phyloP scores from a whole-genome alignment of 2,329 filamentous ascomycete genomes.

The Venturia asperata region DNA sequence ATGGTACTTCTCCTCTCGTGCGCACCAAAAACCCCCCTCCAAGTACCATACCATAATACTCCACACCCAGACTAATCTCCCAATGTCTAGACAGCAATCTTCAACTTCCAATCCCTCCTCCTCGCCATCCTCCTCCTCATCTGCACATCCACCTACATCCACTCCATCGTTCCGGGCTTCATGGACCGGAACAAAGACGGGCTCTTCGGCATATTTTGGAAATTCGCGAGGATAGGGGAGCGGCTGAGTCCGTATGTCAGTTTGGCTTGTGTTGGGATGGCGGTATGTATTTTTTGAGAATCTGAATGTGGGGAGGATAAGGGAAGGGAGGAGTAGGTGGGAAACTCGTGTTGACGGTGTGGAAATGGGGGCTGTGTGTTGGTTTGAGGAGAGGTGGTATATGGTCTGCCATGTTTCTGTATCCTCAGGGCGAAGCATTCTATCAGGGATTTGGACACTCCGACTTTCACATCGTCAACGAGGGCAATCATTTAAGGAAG shows the following conservation, averaged over 20 bases:
- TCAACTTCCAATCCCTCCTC: constrained; percentile 97
- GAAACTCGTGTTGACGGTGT: background rate
- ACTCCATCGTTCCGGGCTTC: constrained; percentile 79
- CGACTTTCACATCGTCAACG: too few species aligned
- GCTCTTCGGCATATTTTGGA: constrained; percentile 86
- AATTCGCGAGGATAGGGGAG: constrained; percentile 87
- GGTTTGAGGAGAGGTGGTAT: too few species aligned
- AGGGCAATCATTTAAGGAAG: background rate
- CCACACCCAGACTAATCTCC: background rate
- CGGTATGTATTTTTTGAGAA: constrained; percentile 50
- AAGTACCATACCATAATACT: too few species aligned
- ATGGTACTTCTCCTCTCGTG: background rate
- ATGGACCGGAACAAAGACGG: constrained; percentile 91
- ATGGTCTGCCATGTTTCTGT: too few species aligned
- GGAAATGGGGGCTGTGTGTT: too few species aligned
- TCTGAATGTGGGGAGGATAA: background rate
- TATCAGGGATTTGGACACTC: too few species aligned
- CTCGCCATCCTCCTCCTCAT: constrained; percentile 91
- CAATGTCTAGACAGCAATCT: constrained; percentile 70
- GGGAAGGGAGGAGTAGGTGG: background rate
- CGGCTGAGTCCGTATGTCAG: constrained; percentile 91
- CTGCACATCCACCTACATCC: constrained; percentile 90
- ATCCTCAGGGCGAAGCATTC: too few species aligned
- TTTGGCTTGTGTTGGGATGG: constrained; percentile 89
- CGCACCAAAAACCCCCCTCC: background rate